These are phyloP conservation scores for Mucor plumbeus DNA, from an alignment of 371 early-diverging fungal species.

Conservation along the genomic window DNA sequence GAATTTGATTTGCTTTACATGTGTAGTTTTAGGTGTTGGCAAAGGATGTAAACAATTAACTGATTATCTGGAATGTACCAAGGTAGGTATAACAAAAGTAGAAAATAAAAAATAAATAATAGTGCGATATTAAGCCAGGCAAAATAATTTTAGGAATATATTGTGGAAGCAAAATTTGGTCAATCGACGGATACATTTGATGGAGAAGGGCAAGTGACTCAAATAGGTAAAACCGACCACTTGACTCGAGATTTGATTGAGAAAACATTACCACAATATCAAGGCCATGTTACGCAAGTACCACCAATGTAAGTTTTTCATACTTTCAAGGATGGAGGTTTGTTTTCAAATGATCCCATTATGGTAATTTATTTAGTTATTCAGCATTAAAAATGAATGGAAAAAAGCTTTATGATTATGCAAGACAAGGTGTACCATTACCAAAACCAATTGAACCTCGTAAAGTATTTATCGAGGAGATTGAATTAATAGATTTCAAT, in stretches of 20 bases:
- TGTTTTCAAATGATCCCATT: slow-evolving; percentile 12
- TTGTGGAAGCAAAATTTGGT: slow-evolving; percentile 50
- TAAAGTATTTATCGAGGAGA: slow-evolving; percentile 29
- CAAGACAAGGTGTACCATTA: slow-evolving; percentile 38
- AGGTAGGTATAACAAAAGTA: slow-evolving; percentile 23
- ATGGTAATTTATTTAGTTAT: slow-evolving; percentile 37
- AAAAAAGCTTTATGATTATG: slow-evolving; percentile 57
- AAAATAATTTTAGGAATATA: slow-evolving; percentile 38
- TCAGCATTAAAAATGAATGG: slow-evolving; percentile 56
- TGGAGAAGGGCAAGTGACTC: slow-evolving; percentile 39
- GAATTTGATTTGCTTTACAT: neutral
- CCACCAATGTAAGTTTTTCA: slow-evolving; percentile 54
- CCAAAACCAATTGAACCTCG: slow-evolving; percentile 45
- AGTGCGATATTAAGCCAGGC: too few relatives aligned
- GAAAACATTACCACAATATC: slow-evolving; percentile 36
- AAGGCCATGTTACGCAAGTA: slow-evolving; percentile 45
- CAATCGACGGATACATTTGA: slow-evolving; percentile 57
- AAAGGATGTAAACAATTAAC: slow-evolving; percentile 51
- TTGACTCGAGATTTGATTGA: slow-evolving; percentile 30
- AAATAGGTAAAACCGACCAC: slow-evolving; percentile 34
- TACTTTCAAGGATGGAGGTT: neutral
- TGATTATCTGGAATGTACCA: slow-evolving; percentile 38
- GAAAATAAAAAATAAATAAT: too few relatives aligned
- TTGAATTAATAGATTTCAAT: slow-evolving; percentile 30
- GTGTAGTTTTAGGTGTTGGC: slow-evolving; percentile 50